phyloP scores from a whole-genome alignment of 202 grass and related monocot species.

The Sporobolus alterniflorus region DNA sequence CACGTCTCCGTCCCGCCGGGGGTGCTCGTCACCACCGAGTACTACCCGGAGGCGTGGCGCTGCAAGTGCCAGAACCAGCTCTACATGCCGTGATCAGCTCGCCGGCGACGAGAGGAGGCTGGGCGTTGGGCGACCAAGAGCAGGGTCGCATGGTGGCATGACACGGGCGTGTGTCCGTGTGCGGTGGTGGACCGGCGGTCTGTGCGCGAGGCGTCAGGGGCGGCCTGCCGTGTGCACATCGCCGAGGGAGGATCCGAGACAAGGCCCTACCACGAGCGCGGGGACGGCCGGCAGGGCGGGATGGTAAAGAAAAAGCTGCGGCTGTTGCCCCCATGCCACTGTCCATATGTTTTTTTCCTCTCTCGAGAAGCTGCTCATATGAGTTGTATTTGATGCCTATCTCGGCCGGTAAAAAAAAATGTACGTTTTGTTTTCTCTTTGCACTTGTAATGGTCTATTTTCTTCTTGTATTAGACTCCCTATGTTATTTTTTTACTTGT shows the following conservation, averaged over 20 bases:
- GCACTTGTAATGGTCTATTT: not conserved
- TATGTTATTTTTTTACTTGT: too few relatives aligned
- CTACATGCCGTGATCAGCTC: slow-evolving; percentile 67
- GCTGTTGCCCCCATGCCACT: not conserved
- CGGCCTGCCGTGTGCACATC: too few relatives aligned
- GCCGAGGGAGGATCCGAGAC: not conserved
- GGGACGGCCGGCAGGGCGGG: not conserved
- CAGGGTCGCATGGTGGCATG: too few relatives aligned
- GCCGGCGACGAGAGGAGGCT: too few relatives aligned
- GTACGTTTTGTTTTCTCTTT: not conserved
- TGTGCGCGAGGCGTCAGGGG: not conserved
- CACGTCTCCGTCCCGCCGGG: slow-evolving; percentile 82
- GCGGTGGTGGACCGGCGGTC: not conserved
- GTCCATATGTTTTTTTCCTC: not conserved
- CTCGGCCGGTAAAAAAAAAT: not conserved
- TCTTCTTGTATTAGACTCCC: too few relatives aligned
- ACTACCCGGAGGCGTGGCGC: slow-evolving; percentile 98
- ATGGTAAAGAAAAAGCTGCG: slow-evolving; percentile 29
- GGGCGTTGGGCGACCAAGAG: too few relatives aligned
- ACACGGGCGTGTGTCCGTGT: not conserved
- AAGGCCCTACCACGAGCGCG: slow-evolving; percentile 29
- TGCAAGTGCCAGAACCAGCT: slow-evolving; percentile 91
- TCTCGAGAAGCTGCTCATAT: not conserved
- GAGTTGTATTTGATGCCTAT: not conserved
- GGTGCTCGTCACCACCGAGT: slow-evolving; percentile 67